These are phyloP conservation scores for Penicillium nucicola DNA, from an alignment of 495 filamentous ascomycete species.

Conservation along the genomic window DNA sequence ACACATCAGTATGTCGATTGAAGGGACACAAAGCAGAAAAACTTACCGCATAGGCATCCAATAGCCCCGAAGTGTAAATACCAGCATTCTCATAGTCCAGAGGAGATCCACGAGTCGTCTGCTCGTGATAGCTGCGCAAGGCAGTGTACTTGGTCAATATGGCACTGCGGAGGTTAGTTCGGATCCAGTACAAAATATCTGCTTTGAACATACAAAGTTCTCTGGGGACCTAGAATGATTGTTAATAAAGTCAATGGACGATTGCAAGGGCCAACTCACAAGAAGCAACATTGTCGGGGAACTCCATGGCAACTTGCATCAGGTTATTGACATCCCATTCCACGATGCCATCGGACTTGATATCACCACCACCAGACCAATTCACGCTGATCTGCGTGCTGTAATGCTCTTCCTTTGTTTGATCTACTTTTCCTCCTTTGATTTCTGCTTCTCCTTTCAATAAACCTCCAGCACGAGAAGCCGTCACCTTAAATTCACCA, in stretches of 20 bases:
- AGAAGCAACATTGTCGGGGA: no score
- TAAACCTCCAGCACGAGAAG: no score
- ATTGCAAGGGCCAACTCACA: no score
- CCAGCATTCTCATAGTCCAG: constrained; percentile 6
- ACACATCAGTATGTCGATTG: neutral
- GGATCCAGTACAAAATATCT: no score
- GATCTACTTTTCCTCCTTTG: neutral
- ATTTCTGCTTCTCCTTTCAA: no score
- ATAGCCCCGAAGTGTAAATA: constrained; percentile 1
- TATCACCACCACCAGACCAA: constrained; percentile 1
- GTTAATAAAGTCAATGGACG: no score
- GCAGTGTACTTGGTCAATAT: constrained; percentile 6
- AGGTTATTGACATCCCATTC: neutral
- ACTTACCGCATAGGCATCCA: neutral
- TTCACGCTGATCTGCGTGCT: neutral
- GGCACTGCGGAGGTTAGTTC: neutral
- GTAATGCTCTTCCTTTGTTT: neutral
- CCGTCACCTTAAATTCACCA: no score
- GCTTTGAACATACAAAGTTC: neutral
- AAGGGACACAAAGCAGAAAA: neutral
- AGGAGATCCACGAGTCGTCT: neutral
- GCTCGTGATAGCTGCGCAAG: neutral
- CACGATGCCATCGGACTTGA: neutral
- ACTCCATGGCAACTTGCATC: no score
- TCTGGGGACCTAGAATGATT: no score